A percentile compares a stretch with the other conserved stretches of the same genome.
These are phyloP conservation scores for Xylaria sp. DNA, from an alignment of 2,329 filamentous ascomycete genomes.

Conservation along the genomic window DNA sequence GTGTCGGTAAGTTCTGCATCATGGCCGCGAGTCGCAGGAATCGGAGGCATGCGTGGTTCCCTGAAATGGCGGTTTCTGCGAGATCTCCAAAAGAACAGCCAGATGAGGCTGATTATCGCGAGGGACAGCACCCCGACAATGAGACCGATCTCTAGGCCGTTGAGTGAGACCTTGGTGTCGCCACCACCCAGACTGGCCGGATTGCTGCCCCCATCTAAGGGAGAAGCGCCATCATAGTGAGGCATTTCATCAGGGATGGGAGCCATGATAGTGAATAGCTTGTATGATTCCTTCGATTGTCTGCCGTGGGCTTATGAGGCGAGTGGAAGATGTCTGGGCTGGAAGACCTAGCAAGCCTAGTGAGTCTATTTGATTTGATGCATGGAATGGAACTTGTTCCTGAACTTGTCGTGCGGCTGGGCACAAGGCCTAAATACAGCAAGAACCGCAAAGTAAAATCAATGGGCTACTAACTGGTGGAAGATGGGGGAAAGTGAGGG, in stretches of 20 bases:
- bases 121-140: constrained; percentile 36
- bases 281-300: not conserved
- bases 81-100: constrained; percentile 39
- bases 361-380: not conserved
- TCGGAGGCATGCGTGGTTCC: constrained; percentile 2
- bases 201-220: constrained; percentile 35
- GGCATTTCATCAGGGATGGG: constrained; percentile 23
- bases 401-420: not conserved
- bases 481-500: too few species aligned
- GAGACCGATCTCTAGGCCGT: constrained; percentile 38
- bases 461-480: too few species aligned
- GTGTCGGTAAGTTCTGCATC: constrained; percentile 24
- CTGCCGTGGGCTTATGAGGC: not conserved
- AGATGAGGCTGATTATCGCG: constrained; percentile 33
- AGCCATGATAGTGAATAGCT: constrained; percentile 13
- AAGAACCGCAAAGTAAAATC: not conserved
- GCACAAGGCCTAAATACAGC: not conserved
- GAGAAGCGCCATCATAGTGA: constrained; percentile 36
- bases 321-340: not conserved
- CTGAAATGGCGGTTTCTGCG: constrained; percentile 33
- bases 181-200: constrained; percentile 29
- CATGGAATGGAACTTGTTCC: not conserved
- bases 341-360: not conserved
- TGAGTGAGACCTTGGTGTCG: constrained; percentile 24
- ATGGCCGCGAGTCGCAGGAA: not conserved